Percentiles rank a stretch among this genome's conserved stretches.
Conservation (phyloP, 441 rosid genomes). For the Pelargonium cotyledonis region DNA sequence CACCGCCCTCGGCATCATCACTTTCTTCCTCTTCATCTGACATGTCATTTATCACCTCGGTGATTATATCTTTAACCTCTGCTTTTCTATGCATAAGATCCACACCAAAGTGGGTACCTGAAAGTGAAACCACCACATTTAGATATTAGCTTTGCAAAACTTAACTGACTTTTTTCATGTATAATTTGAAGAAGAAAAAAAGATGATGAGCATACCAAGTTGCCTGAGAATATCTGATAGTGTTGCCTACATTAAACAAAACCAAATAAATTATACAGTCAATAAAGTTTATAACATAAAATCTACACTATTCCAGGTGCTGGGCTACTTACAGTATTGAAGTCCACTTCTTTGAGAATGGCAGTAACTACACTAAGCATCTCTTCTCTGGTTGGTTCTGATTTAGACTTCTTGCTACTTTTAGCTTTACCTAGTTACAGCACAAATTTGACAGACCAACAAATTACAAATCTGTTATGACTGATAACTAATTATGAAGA, state of each 20-base stretch:
- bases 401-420: conserved; percentile 53
- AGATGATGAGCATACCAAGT: conserved; percentile 48
- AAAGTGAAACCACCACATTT: conserved; percentile 13
- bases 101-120: conserved; percentile 65
- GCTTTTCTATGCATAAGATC: conserved; percentile 76
- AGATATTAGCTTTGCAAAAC: conserved; percentile 7
- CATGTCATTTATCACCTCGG: conserved; percentile 87
- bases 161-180: not conserved
- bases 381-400: conserved; percentile 73
- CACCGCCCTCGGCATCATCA: conserved; percentile 49
- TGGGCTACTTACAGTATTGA: conserved; percentile 66
- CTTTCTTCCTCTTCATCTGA: conserved; percentile 79
- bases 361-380: conserved; percentile 76
- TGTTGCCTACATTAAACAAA: conserved; percentile 63
- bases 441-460: conserved; percentile 16
- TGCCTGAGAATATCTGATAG: conserved; percentile 75
- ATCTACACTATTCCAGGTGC: conserved; percentile 11
- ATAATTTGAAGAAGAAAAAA: not conserved
- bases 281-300: conserved; percentile 7
- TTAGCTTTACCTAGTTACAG: conserved; percentile 48
- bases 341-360: conserved; percentile 88
- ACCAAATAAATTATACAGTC: conserved; percentile 12
- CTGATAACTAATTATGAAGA: not conserved
- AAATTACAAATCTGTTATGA: not conserved
- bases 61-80: conserved; percentile 84